phyloP scores from a whole-genome alignment of 1,284 basidiomycete species.

The Chiua sp. region DNA sequence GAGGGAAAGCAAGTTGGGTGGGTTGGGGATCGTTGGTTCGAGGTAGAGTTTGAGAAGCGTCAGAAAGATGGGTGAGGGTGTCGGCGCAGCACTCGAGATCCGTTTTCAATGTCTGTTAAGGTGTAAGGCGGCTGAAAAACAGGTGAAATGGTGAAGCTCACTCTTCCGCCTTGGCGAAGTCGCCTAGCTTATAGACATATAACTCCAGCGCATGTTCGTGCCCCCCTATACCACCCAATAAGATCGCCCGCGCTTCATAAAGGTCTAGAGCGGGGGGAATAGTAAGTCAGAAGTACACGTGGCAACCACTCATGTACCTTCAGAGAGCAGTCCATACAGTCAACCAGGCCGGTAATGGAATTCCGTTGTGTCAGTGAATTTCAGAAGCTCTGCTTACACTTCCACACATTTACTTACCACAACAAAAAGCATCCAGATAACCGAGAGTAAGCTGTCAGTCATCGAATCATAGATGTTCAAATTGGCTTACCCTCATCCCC shows the following conservation, averaged over 20 bases:
- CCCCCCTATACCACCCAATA: slow-evolving; percentile 88
- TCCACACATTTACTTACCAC: slow-evolving; percentile 47
- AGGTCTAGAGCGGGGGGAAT: slow-evolving; percentile 58
- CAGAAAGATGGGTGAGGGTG: slow-evolving; percentile 76
- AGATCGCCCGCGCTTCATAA: slow-evolving; percentile 87
- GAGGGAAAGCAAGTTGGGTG: slow-evolving; percentile 67
- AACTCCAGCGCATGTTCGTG: slow-evolving; percentile 94
- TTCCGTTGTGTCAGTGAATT: slow-evolving; percentile 76
- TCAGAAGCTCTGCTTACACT: slow-evolving; percentile 73
- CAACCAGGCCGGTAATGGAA: slow-evolving; percentile 82
- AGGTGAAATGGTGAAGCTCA: slow-evolving; percentile 42
- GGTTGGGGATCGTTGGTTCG: slow-evolving; percentile 59
- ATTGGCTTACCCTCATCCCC: slow-evolving; percentile 56
- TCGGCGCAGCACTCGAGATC: slow-evolving; percentile 66
- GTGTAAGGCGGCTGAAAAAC: slow-evolving; percentile 1
- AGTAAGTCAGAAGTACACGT: background rate
- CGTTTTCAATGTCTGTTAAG: slow-evolving; percentile 82
- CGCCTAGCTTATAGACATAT: slow-evolving; percentile 87
- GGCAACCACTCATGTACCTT: slow-evolving; percentile 54
- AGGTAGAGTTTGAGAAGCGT: slow-evolving; percentile 90
- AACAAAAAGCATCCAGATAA: background rate
- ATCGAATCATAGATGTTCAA: slow-evolving; percentile 5
- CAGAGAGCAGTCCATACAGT: slow-evolving; percentile 78
- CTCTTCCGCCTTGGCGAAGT: slow-evolving; percentile 89
- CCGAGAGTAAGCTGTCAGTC: background rate